These are phyloP conservation scores for Linum lewisii DNA, from an alignment of 345 rosid species.

Conservation along the genomic window DNA sequence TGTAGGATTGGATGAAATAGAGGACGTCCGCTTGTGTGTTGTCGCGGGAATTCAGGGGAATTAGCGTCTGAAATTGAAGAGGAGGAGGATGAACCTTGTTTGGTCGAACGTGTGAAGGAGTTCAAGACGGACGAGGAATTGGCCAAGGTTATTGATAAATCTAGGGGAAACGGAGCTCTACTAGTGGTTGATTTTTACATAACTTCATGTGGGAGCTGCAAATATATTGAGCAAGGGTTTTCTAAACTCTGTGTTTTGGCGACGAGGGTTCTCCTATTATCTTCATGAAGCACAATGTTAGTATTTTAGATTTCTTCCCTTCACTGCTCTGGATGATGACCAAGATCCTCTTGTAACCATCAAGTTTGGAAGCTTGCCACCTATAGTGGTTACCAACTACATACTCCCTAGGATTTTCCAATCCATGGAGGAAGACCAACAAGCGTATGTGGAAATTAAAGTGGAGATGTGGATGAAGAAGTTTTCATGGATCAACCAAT, in stretches of 20 bases:
- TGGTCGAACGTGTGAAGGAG: slow-evolving; percentile 80
- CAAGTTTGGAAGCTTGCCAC: too few species aligned
- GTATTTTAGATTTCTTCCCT: slow-evolving; percentile 17
- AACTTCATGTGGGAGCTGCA: slow-evolving; percentile 87
- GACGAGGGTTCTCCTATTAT: slow-evolving; percentile 61
- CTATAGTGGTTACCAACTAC: too few species aligned
- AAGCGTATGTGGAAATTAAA: too few species aligned
- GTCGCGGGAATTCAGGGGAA: slow-evolving; percentile 30
- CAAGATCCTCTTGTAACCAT: too few species aligned
- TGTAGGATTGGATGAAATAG: too few species aligned
- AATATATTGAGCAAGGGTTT: slow-evolving; percentile 85
- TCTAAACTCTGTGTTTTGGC: slow-evolving; percentile 66
- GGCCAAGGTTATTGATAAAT: slow-evolving; percentile 39
- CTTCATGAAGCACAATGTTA: slow-evolving; percentile 90
- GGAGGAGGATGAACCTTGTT: slow-evolving; percentile 79
- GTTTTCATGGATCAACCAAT: too few species aligned
- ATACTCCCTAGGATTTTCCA: too few species aligned
- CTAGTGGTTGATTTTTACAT: slow-evolving; percentile 85
- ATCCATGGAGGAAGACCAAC: too few species aligned
- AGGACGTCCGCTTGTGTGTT: not conserved
- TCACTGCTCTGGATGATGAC: too few species aligned
- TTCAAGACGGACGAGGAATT: slow-evolving; percentile 81
- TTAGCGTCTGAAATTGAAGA: slow-evolving; percentile 4
- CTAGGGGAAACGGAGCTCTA: slow-evolving; percentile 51
- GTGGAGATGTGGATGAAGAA: too few species aligned